A percentile compares a stretch with the other conserved stretches of the same genome.
phyloP scores from a whole-genome alignment of 805 yeast genomes.

The Candida montana region DNA sequence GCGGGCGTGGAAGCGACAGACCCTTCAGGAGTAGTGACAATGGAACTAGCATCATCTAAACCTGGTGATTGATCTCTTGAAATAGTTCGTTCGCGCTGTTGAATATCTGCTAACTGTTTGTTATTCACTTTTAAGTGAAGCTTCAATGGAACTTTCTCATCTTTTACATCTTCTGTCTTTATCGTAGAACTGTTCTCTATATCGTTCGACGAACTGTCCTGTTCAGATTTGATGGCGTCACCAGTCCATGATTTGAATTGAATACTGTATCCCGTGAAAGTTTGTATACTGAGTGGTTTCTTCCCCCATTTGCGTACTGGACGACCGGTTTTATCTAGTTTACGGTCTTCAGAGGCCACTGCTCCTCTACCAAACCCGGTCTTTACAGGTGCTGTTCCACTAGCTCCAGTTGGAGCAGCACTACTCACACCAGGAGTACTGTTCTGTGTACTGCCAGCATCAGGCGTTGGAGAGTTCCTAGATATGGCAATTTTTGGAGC shows the following conservation, averaged over 20 bases:
- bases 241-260: slow-evolving; percentile 36
- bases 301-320: slow-evolving; percentile 42
- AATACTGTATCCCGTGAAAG: slow-evolving; percentile 41
- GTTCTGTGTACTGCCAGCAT: neutral
- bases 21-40: slow-evolving; percentile 19
- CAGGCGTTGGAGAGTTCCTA: slow-evolving; percentile 11
- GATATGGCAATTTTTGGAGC: neutral
- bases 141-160: slow-evolving; percentile 7
- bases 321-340: slow-evolving; percentile 37
- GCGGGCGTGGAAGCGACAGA: slow-evolving; percentile 16
- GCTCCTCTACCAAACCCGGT: slow-evolving; percentile 12
- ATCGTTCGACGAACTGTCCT: too few relatives aligned
- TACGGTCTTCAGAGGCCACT: slow-evolving; percentile 9
- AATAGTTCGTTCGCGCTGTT: neutral
- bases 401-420: slow-evolving; percentile 11
- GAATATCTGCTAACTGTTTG: slow-evolving; percentile 7
- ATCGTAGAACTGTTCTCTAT: neutral
- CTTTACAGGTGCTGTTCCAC: slow-evolving; percentile 1
- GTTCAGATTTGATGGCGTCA: too few relatives aligned
- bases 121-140: slow-evolving; percentile 22
- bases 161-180: neutral
- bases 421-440: slow-evolving; percentile 6
- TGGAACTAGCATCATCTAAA: slow-evolving; percentile 17
- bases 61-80: slow-evolving; percentile 23
- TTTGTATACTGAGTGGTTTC: slow-evolving; percentile 32